Conservation (phyloP, 2,329 filamentous ascomycete genomes). For the Penicillium sp. region DNA sequence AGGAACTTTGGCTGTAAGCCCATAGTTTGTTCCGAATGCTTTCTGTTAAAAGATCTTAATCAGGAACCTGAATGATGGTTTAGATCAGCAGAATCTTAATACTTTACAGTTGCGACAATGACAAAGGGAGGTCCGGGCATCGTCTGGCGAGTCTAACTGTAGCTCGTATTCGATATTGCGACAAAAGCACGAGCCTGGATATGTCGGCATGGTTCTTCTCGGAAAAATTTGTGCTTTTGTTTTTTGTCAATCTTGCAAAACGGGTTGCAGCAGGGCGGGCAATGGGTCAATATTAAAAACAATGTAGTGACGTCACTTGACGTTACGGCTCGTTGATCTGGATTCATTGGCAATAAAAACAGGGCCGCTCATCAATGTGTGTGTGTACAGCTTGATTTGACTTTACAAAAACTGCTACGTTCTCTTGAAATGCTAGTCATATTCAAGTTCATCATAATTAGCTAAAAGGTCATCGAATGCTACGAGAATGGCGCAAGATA, state of each 20-base stretch:
- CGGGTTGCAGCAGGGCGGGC: too few species aligned
- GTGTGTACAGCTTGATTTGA: too few species aligned
- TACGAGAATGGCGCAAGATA: too few species aligned
- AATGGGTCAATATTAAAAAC: not conserved
- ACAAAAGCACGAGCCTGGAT: constrained; percentile 50
- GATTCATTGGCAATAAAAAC: too few species aligned
- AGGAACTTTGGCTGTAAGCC: constrained; percentile 53
- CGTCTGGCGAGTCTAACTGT: constrained; percentile 42
- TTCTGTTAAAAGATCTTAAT: constrained; percentile 33
- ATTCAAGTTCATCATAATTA: too few species aligned
- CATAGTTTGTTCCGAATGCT: constrained; percentile 53
- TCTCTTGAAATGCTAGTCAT: too few species aligned
- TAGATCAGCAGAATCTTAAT: not conserved
- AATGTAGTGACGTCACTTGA: not conserved
- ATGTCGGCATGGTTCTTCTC: constrained; percentile 24
- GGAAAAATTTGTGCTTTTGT: not conserved
- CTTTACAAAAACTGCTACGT: too few species aligned
- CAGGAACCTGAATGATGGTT: not conserved
- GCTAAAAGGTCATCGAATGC: too few species aligned
- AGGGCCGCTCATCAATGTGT: too few species aligned
- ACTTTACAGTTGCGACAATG: constrained; percentile 55
- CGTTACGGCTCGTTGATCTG: too few species aligned
- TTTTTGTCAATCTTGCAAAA: not conserved
- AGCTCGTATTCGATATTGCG: constrained; percentile 48
- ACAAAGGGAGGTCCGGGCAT: constrained; percentile 53